phyloP scores from a whole-genome alignment of 169 alveolate genomes.

The Besnoitia besnoiti region DNA sequence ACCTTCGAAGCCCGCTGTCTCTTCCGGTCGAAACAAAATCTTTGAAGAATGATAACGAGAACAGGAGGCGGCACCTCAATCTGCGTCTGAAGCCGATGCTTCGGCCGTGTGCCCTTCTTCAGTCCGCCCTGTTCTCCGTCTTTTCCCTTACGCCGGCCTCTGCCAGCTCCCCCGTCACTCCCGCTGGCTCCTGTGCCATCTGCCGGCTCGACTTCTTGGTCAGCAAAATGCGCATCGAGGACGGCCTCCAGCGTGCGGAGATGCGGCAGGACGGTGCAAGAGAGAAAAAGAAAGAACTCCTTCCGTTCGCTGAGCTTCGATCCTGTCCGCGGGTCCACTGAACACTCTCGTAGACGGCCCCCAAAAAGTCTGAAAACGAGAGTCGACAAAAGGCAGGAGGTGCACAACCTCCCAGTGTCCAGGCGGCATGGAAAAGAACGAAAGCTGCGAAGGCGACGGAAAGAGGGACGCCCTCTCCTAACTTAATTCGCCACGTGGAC shows the following conservation, averaged over 20 bases:
- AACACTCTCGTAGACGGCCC: not conserved
- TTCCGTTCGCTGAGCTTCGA: conserved; percentile 12
- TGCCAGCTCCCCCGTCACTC: not conserved
- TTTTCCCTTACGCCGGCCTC: not conserved
- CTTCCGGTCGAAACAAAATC: not conserved
- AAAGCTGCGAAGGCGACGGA: not conserved
- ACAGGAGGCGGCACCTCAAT: conserved; percentile 1
- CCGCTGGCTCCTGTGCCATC: not conserved
- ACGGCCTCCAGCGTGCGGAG: conserved; percentile 17
- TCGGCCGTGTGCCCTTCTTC: not conserved
- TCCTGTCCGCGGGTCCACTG: conserved; percentile 15
- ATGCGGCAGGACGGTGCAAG: conserved; percentile 26
- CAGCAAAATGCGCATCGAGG: conserved; percentile 3
- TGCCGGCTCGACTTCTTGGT: conserved; percentile 12
- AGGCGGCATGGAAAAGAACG: not conserved
- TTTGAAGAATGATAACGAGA: not conserved
- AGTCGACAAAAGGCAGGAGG: not conserved
- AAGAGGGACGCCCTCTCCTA: not conserved
- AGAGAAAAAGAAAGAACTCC: not conserved
- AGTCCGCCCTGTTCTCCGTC: not conserved
- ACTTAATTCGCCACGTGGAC: too few species aligned
- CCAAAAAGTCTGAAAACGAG: conserved; percentile 26
- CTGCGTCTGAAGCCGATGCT: not conserved
- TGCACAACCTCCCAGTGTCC: not conserved
- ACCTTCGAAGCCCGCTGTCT: conserved; percentile 12